Percentiles rank a stretch among this genome's conserved stretches.
Conservation (phyloP, 352 stramenopile species). For the Pythium dissotocum region DNA sequence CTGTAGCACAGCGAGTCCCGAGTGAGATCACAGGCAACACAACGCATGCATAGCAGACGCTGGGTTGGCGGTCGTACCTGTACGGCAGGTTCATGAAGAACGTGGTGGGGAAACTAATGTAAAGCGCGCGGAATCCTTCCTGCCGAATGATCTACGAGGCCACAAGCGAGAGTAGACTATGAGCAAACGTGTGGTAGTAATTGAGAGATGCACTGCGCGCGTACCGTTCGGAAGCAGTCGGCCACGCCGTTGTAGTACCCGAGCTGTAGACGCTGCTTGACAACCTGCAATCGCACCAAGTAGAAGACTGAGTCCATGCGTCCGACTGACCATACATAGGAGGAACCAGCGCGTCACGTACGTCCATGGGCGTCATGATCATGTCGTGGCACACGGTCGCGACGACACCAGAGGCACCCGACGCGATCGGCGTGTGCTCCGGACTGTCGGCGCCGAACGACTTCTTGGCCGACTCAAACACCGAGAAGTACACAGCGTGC, state of each 20-base stretch:
- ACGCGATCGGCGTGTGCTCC: conserved; percentile 72
- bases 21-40: background rate
- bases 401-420: conserved; percentile 89
- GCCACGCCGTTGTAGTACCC: conserved; percentile 95
- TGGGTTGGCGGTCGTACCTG: conserved; percentile 39
- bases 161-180: too few species aligned
- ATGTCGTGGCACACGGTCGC: conserved; percentile 97
- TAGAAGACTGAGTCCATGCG: too few species aligned
- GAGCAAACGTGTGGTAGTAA: too few species aligned
- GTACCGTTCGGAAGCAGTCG: conserved; percentile 88
- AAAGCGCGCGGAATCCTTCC: conserved; percentile 81
- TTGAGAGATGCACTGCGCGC: too few species aligned
- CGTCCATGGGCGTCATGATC: conserved; percentile 98
- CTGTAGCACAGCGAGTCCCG: conserved; percentile 34
- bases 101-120: conserved; percentile 97
- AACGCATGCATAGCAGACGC: too few species aligned
- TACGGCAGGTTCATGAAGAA: conserved; percentile 99
- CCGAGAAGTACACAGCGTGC: conserved; percentile 93
- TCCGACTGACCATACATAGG: too few species aligned
- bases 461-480: conserved; percentile 91
- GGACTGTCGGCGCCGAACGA: conserved; percentile 67
- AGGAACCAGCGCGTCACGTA: conserved; percentile 29
- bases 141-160: conserved; percentile 65
- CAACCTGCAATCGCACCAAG: conserved; percentile 51
- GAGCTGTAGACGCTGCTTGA: conserved; percentile 99